Percentiles rank a stretch among this genome's conserved stretches.
Evolutionary conservation across 371 early-diverging fungal species (phyloP).

Genomic region (Saksenaea oblongispora): DNA sequence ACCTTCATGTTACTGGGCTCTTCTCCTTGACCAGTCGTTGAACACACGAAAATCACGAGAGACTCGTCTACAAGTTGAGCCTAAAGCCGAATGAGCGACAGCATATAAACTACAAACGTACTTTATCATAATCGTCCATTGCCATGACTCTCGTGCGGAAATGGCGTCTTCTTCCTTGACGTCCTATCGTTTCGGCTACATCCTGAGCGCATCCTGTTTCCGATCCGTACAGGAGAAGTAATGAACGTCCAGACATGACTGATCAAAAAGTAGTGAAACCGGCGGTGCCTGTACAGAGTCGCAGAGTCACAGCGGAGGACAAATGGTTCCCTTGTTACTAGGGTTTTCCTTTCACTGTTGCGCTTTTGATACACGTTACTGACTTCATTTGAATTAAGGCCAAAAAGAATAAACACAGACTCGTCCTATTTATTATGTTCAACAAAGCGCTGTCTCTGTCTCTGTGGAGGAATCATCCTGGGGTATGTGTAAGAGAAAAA

Average conservation of each 20-base stretch:
- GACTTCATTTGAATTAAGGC: too few relatives aligned
- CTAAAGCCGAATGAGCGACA: conserved; percentile 30
- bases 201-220: conserved; percentile 88
- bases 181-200: conserved; percentile 73
- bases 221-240: conserved; percentile 80
- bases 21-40: conserved; percentile 95
- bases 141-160: conserved; percentile 62
- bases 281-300: too few relatives aligned
- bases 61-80: conserved; percentile 58
- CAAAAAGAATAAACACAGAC: too few relatives aligned
- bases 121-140: conserved; percentile 82
- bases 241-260: conserved; percentile 18
- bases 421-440: too few relatives aligned
- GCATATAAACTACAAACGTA: conserved; percentile 26
- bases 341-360: too few relatives aligned
- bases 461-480: too few relatives aligned
- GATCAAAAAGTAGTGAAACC: background rate
- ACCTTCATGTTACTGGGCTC: conserved; percentile 93
- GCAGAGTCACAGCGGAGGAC: too few relatives aligned
- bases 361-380: too few relatives aligned
- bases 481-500: too few relatives aligned
- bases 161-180: conserved; percentile 80
- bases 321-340: too few relatives aligned
- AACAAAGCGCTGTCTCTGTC: too few relatives aligned
- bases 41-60: conserved; percentile 86